A percentile compares a stretch with the other conserved stretches of the same genome.
phyloP scores from a whole-genome alignment of 352 stramenopile genomes.

The Hyaloperonospora arabidopsidis region DNA sequence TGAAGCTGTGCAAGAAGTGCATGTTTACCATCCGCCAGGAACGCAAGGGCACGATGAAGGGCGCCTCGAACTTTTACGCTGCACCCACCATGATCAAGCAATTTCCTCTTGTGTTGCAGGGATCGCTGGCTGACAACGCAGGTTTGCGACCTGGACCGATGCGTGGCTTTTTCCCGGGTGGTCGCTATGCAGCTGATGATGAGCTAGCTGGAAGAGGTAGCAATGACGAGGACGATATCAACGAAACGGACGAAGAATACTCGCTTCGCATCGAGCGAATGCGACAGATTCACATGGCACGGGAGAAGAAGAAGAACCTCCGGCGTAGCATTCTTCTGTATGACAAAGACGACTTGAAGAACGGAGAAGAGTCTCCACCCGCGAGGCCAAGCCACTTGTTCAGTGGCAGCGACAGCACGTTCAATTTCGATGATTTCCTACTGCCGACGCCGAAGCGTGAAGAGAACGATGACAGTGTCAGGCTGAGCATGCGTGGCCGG shows the following conservation, averaged over 20 bases:
- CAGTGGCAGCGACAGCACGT: conserved; percentile 23
- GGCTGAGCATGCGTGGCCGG: conserved; percentile 14
- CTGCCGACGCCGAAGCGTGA: conserved; percentile 25
- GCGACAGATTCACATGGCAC: conserved; percentile 54
- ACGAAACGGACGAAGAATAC: conserved; percentile 42
- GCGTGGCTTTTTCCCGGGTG: conserved; percentile 29
- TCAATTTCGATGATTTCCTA: conserved; percentile 44
- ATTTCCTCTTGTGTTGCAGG: conserved; percentile 36
- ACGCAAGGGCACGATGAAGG: conserved; percentile 45
- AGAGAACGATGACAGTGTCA: conserved; percentile 8
- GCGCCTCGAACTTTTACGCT: conserved; percentile 40
- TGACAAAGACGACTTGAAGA: conserved; percentile 33
- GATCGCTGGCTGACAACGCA: conserved; percentile 26
- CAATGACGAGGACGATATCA: conserved; percentile 36
- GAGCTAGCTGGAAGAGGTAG: conserved; percentile 18
- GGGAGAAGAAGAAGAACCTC: conserved; percentile 54
- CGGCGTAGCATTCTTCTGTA: conserved; percentile 37
- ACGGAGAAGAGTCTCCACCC: conserved; percentile 24
- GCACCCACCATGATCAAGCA: conserved; percentile 44
- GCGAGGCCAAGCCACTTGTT: conserved; percentile 25
- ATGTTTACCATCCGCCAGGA: conserved; percentile 59
- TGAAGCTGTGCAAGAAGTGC: conserved; percentile 77
- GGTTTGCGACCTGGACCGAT: conserved; percentile 24
- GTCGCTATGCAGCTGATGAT: conserved; percentile 35
- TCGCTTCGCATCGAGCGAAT: conserved; percentile 46